These are phyloP conservation scores for Apiotrichum veenhuisii DNA, from an alignment of 1,284 basidiomycete genomes.

Conservation along the genomic window DNA sequence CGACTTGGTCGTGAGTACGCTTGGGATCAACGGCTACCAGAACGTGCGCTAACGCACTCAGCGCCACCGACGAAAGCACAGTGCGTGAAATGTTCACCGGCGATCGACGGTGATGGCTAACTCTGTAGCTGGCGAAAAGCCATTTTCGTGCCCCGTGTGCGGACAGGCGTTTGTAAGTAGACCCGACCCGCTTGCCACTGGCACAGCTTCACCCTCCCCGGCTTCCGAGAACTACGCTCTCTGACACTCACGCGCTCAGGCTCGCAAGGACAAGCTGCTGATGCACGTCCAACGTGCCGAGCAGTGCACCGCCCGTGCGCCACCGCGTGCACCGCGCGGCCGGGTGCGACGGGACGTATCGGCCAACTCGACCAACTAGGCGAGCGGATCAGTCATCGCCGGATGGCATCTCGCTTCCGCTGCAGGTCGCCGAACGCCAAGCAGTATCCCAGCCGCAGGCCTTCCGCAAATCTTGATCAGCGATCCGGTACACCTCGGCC, in stretches of 20 bases:
- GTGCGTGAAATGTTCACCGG: constrained; percentile 5
- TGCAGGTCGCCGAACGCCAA: too few relatives aligned
- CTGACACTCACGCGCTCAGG: constrained; percentile 21
- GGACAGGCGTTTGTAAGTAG: constrained; percentile 15
- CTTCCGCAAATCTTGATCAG: too few relatives aligned
- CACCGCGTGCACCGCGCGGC: constrained; percentile 12
- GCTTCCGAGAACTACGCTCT: not conserved
- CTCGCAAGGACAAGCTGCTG: constrained; percentile 25
- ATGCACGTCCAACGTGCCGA: constrained; percentile 23
- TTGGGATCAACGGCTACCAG: too few relatives aligned
- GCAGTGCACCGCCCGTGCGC: constrained; percentile 15
- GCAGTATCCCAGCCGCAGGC: too few relatives aligned
- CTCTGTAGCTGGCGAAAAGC: constrained; percentile 19
- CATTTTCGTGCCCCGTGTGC: constrained; percentile 18
- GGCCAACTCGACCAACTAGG: not conserved
- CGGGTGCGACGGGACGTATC: constrained; percentile 3
- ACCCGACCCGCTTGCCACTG: not conserved
- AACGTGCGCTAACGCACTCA: not conserved
- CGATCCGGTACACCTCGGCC: too few relatives aligned
- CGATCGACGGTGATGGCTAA: not conserved
- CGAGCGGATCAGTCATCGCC: too few relatives aligned
- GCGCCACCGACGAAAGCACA: constrained; percentile 23
- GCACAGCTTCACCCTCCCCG: not conserved
- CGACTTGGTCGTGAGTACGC: constrained; percentile 15
- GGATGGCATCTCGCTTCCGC: too few relatives aligned